Evolutionary conservation across 768 basidiomycete species (phyloP), one percentile per base, ranked within the genome.

Genomic region (Chalciporus sphaerocephalus): DNA sequence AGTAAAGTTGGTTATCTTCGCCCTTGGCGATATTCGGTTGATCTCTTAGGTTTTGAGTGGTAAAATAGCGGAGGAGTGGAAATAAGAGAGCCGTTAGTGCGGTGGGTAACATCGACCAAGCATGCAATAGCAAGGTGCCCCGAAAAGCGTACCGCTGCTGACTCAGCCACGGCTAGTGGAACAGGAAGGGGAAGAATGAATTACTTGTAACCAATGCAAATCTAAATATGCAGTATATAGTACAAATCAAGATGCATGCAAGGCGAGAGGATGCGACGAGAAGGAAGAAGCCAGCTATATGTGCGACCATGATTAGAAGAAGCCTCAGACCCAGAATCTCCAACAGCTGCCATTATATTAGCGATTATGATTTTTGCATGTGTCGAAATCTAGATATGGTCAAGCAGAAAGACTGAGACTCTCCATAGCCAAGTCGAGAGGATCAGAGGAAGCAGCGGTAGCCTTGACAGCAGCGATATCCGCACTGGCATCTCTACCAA

Each of bases 351-450:
- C 30, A 12, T 38, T 44, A 51, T 42, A 39, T 9, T 40, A 38
- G 44, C 39, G 34, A 61, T 50, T 53, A 61, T 40, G 43, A 21
- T 46, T 57, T 48, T 17, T 12, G 16, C 23, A 33, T 47, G 34
- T 22, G 16, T 24, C 16, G 6, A 33, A 18, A 40, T 22, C 24
- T 2, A 39, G 17, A n/a, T n/a, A n/a, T 51, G 13, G n/a, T 54
- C 53, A 65, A 46, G 49, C 50, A 2, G 38, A 46, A 2, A 66
- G 48, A 32, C 42, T 54, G 32, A 84, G 66, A 17, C 69, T 70
- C 58, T 84, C 83, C 78, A 85, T 79, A 7, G 81, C 82, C 42
- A 84, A 65, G 25, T 76, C 78, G 24, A 85, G 74, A 42, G 83
- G 76, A 59, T 85, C 80, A 6, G 72, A 73, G 4, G 68, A 60